phyloP scores from a whole-genome alignment of 257 asterid species.

The Scutellaria baicalensis region DNA sequence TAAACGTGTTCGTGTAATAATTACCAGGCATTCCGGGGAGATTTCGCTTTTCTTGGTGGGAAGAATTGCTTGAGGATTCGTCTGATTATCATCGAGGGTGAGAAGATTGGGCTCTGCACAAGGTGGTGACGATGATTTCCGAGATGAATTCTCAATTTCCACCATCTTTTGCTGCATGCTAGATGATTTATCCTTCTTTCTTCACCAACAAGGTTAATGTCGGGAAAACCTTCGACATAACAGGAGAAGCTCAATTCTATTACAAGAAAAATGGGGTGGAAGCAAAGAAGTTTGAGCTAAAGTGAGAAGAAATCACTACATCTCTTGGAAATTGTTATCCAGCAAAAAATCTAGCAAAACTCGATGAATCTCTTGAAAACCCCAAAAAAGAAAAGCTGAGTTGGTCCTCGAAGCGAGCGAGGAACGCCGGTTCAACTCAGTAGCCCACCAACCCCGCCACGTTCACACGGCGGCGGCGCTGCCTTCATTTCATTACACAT shows the following conservation, averaged over 20 bases:
- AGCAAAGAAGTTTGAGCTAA: background rate
- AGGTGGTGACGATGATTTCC: constrained; percentile 18
- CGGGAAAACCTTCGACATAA: background rate
- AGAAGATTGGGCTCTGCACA: constrained; percentile 14
- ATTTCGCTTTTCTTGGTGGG: constrained; percentile 63
- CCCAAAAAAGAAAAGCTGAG: background rate
- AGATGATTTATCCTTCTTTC: background rate
- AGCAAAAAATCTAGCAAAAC: background rate
- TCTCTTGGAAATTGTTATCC: constrained; percentile 4
- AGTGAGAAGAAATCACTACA: background rate
- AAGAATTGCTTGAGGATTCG: too few species aligned
- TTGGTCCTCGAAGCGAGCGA: constrained; percentile 15
- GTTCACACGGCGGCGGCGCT: constrained; percentile 27
- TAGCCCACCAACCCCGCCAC: constrained; percentile 16
- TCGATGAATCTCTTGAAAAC: constrained; percentile 1
- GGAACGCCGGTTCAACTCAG: constrained; percentile 25
- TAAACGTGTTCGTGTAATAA: too few species aligned
- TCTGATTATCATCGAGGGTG: background rate
- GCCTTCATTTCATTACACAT: background rate
- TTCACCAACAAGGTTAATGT: background rate
- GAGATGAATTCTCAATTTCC: constrained; percentile 36
- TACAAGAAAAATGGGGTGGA: too few species aligned
- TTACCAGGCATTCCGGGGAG: constrained; percentile 99
- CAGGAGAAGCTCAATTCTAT: background rate
- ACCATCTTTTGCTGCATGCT: constrained; percentile 26